phyloP scores from a whole-genome alignment of 2,329 filamentous ascomycete species.

The Botryosphaeria dothidea region DNA sequence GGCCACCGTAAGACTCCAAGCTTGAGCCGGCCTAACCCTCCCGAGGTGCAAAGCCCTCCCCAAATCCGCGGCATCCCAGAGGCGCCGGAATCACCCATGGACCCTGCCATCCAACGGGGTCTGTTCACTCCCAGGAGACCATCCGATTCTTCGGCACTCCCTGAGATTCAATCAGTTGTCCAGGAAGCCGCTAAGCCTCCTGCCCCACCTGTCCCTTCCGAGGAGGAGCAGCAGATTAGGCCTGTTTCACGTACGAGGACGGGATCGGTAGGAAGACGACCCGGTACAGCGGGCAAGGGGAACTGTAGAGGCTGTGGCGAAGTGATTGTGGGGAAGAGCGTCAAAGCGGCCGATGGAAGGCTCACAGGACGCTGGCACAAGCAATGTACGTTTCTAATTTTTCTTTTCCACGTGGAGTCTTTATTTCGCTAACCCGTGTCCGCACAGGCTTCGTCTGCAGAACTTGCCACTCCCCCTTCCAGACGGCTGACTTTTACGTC shows the following conservation, averaged over 20 bases:
- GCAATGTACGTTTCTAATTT: slow-evolving; percentile 55
- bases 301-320: slow-evolving; percentile 81
- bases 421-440: slow-evolving; percentile 17
- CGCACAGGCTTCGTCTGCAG: slow-evolving; percentile 72
- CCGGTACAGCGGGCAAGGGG: slow-evolving; percentile 55
- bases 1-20: slow-evolving; percentile 26
- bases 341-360: slow-evolving; percentile 89
- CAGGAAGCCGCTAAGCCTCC: slow-evolving; percentile 5
- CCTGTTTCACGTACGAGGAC: slow-evolving; percentile 25
- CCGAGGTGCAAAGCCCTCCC: slow-evolving; percentile 6
- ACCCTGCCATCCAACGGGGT: slow-evolving; percentile 42
- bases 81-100: slow-evolving; percentile 40
- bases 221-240: slow-evolving; percentile 1
- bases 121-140: slow-evolving; percentile 26
- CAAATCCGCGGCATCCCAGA: slow-evolving; percentile 26
- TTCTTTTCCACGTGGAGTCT: background rate
- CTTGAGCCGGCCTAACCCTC: slow-evolving; percentile 12
- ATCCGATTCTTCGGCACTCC: slow-evolving; percentile 8
- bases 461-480: slow-evolving; percentile 78
- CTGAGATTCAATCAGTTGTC: slow-evolving; percentile 13
- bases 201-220: slow-evolving; percentile 18
- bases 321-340: slow-evolving; percentile 82
- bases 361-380: slow-evolving; percentile 94
- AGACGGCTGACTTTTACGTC: slow-evolving; percentile 90
- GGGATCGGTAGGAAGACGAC: slow-evolving; percentile 22